Evolutionary conservation across 2,329 filamentous ascomycete genomes (phyloP).

Genomic region (Fusarium graminum): DNA sequence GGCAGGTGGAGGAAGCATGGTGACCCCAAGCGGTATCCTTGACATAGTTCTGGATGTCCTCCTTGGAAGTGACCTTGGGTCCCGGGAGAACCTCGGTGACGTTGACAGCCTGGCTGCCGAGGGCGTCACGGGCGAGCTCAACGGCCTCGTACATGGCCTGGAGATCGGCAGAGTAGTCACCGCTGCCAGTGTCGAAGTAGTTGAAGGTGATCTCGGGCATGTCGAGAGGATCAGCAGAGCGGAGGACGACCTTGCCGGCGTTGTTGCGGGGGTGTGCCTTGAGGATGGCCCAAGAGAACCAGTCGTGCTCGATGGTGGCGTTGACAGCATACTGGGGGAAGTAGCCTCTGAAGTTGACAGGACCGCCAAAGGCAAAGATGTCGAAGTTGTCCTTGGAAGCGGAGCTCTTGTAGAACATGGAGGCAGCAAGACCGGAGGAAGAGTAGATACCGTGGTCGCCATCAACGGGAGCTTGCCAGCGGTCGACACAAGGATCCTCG

Average conservation of each 20-base stretch:
- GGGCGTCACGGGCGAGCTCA: conserved; percentile 62
- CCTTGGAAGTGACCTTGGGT: conserved; percentile 25
- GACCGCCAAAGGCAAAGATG: conserved; percentile 67
- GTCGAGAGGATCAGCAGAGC: conserved; percentile 72
- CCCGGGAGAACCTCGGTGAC: conserved; percentile 43
- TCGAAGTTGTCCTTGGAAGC: conserved; percentile 60
- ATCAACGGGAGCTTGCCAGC: conserved; percentile 50
- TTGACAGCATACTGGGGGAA: conserved; percentile 66
- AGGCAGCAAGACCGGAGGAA: conserved; percentile 66
- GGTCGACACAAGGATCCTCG: conserved; percentile 55
- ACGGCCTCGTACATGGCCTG: conserved; percentile 70
- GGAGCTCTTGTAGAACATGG: conserved; percentile 57
- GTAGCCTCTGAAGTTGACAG: conserved; percentile 68
- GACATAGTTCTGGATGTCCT: conserved; percentile 44
- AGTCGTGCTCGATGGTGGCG: conserved; percentile 58
- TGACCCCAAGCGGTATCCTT: conserved; percentile 53
- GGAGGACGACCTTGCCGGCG: conserved; percentile 72
- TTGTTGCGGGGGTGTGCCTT: conserved; percentile 74
- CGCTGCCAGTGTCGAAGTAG: conserved; percentile 66
- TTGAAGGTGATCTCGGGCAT: conserved; percentile 73
- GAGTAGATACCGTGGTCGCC: conserved; percentile 53
- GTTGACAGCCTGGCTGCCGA: conserved; percentile 41
- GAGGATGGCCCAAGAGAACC: conserved; percentile 60
- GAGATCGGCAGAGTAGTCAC: conserved; percentile 62
- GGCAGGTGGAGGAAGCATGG: conserved; percentile 53